Evolutionary conservation across 148 eudicot species (phyloP).

Genomic region (Chenopodium album): DNA sequence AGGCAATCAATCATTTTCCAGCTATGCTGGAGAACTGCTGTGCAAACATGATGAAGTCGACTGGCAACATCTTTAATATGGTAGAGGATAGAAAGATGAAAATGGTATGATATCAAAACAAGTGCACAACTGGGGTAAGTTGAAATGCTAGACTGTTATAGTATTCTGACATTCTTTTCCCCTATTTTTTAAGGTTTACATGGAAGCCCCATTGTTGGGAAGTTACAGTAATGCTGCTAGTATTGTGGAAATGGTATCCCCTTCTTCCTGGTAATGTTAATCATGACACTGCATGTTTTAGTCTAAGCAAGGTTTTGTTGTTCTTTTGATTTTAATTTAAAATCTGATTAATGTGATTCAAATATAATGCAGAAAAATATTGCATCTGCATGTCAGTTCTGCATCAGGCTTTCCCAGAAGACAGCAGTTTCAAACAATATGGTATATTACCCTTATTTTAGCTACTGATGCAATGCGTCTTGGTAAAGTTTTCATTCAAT

Average conservation of each 20-base stretch:
- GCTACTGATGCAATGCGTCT: background rate
- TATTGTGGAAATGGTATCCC: conserved; percentile 62
- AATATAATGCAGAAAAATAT: conserved; percentile 46
- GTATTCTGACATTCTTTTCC: background rate
- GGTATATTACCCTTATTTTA: conserved; percentile 45
- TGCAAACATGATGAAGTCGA: conserved; percentile 35
- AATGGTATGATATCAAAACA: conserved; percentile 48
- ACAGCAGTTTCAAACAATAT: conserved; percentile 53
- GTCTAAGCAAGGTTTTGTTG: conserved; percentile 17
- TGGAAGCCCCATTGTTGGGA: conserved; percentile 41
- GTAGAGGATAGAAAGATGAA: conserved; percentile 40
- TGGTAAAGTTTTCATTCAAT: background rate
- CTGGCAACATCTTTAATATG: conserved; percentile 38
- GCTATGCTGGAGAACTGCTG: conserved; percentile 27
- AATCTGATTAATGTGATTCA: conserved; percentile 16
- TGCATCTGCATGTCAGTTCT: conserved; percentile 51
- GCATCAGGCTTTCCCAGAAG: conserved; percentile 56
- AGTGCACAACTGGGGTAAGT: background rate
- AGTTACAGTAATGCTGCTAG: conserved; percentile 30
- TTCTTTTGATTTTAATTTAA: background rate
- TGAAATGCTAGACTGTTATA: background rate
- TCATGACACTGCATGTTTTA: conserved; percentile 16
- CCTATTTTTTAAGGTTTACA: conserved; percentile 42
- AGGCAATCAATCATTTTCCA: conserved; percentile 53
- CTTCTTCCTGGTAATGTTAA: conserved; percentile 55